These are phyloP conservation scores for Rostrohypoxylon terebratum DNA, from an alignment of 495 filamentous ascomycete genomes.

Conservation along the genomic window DNA sequence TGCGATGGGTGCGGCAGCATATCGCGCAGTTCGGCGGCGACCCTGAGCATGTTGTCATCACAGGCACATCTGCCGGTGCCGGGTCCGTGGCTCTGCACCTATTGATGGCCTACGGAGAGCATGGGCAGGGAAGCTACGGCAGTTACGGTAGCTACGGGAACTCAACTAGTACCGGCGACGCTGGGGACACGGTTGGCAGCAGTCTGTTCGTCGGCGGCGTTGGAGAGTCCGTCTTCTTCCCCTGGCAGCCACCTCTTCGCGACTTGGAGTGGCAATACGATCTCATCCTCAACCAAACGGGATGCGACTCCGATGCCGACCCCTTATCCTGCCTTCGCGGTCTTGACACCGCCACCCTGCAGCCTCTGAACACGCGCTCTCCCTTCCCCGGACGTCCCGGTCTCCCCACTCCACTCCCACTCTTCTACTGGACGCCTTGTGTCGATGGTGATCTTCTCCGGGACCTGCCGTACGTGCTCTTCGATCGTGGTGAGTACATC, in stretches of 20 bases:
- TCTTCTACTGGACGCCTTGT: conserved; percentile 70
- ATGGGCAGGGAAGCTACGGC: conserved; percentile 21
- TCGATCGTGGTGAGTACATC: conserved; percentile 46
- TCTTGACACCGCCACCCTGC: conserved; percentile 60
- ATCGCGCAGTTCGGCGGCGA: conserved; percentile 79
- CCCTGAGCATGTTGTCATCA: conserved; percentile 77
- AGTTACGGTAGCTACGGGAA: neutral
- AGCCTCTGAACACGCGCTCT: conserved; percentile 63
- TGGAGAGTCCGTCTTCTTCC: conserved; percentile 60
- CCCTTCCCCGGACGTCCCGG: conserved; percentile 58
- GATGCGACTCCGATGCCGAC: conserved; percentile 41
- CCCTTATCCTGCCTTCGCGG: conserved; percentile 64
- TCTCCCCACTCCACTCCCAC: conserved; percentile 53
- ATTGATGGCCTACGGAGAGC: conserved; percentile 63
- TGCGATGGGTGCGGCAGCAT: conserved; percentile 77
- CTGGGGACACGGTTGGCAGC: neutral
- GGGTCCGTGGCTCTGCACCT: conserved; percentile 75
- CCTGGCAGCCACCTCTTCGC: conserved; percentile 52
- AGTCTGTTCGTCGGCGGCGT: conserved; percentile 56
- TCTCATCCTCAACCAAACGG: conserved; percentile 45
- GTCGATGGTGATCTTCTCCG: conserved; percentile 70
- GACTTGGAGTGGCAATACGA: conserved; percentile 62
- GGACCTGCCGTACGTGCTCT: conserved; percentile 50
- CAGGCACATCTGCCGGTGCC: conserved; percentile 76
- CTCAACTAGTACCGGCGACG: conserved; percentile 12